Evolutionary conservation across 805 yeast species (phyloP).

Genomic region (Candida patagonica): DNA sequence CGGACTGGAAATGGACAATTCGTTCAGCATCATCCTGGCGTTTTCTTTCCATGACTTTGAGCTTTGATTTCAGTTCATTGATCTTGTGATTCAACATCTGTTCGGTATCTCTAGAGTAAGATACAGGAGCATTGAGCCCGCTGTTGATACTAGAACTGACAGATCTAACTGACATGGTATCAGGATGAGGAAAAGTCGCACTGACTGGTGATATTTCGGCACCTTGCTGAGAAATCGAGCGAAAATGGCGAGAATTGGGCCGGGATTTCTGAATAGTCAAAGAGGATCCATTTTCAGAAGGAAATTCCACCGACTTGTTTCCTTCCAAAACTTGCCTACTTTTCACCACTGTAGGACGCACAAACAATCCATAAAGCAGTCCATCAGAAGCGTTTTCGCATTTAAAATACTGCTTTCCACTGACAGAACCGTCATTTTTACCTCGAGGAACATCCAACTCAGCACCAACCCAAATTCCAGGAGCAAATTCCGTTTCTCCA

Average conservation of each 20-base stretch:
- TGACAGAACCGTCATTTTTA: slow-evolving; percentile 70
- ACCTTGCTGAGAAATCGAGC: not conserved
- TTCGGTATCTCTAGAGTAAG: not conserved
- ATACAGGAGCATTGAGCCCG: not conserved
- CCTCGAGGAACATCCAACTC: slow-evolving; percentile 80
- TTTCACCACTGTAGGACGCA: slow-evolving; percentile 53
- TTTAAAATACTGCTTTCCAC: slow-evolving; percentile 49
- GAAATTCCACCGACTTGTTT: not conserved
- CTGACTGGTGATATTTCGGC: slow-evolving; percentile 1
- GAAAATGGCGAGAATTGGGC: not conserved
- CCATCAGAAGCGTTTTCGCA: slow-evolving; percentile 31
- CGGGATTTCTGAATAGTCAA: not conserved
- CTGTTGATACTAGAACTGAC: not conserved
- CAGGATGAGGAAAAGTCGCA: not conserved
- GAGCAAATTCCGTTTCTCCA: slow-evolving; percentile 49
- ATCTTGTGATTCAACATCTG: slow-evolving; percentile 13
- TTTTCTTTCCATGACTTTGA: slow-evolving; percentile 18
- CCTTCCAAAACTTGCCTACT: not conserved
- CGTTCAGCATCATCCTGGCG: slow-evolving; percentile 21
- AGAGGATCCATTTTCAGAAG: not conserved
- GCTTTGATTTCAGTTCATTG: slow-evolving; percentile 18
- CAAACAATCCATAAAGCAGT: slow-evolving; percentile 59
- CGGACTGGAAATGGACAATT: slow-evolving; percentile 14
- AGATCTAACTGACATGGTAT: not conserved
- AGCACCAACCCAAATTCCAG: slow-evolving; percentile 66